phyloP scores from a whole-genome alignment of 73 alveolate species.

The Vitrella brassicaformis region DNA sequence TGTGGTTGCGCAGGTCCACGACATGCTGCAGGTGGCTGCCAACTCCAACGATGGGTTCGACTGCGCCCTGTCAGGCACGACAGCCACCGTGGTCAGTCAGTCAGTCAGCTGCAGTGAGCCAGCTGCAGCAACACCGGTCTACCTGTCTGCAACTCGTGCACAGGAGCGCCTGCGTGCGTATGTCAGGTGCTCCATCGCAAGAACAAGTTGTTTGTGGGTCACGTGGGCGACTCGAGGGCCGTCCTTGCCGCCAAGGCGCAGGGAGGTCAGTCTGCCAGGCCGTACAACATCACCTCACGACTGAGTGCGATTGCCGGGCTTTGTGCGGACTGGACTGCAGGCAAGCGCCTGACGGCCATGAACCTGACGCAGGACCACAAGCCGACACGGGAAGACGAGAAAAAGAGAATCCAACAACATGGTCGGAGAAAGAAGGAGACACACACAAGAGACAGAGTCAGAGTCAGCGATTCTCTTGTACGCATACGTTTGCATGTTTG shows the following conservation, averaged over 20 bases:
- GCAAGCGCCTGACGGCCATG: neutral
- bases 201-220: slow-evolving; percentile 3
- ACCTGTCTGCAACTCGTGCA: too few relatives aligned
- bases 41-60: neutral
- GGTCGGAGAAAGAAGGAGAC: neutral
- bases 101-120: too few relatives aligned
- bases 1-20: neutral
- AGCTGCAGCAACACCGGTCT: too few relatives aligned
- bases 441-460: too few relatives aligned
- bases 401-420: slow-evolving; percentile 46
- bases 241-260: too few relatives aligned
- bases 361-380: slow-evolving; percentile 52
- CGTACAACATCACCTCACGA: neutral
- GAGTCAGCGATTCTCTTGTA: too few relatives aligned
- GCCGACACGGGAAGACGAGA: slow-evolving; percentile 46
- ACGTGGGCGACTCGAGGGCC: slow-evolving; percentile 23
- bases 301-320: too few relatives aligned
- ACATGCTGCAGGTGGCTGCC: neutral
- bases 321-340: too few relatives aligned
- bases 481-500: too few relatives aligned
- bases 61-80: slow-evolving; percentile 22
- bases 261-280: too few relatives aligned
- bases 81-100: slow-evolving; percentile 22
- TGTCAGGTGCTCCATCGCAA: neutral
- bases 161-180: too few relatives aligned